These are phyloP conservation scores for Yarrowia sp. DNA, from an alignment of 805 yeast species.

Conservation along the genomic window DNA sequence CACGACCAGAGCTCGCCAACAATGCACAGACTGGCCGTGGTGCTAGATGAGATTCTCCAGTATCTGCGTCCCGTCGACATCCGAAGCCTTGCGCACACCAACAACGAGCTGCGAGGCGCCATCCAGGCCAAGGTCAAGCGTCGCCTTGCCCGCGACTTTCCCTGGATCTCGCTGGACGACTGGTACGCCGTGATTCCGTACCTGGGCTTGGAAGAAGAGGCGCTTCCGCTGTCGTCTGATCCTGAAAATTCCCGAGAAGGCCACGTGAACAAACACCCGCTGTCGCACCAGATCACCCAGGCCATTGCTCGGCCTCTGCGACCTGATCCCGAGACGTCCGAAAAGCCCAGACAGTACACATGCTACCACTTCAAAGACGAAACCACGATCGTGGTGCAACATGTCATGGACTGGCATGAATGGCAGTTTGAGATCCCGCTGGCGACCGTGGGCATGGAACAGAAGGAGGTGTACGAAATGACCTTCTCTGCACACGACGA, in stretches of 20 bases:
- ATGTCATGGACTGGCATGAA: background rate
- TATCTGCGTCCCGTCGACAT: background rate
- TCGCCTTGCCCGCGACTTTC: background rate
- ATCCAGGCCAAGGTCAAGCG: constrained; percentile 15
- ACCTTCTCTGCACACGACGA: constrained; percentile 1
- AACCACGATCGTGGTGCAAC: background rate
- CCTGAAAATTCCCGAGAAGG: too few species aligned
- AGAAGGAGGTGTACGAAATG: constrained; percentile 7
- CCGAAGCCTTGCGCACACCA: background rate
- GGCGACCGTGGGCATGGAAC: background rate
- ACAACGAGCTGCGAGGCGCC: constrained; percentile 1
- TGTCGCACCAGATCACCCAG: background rate
- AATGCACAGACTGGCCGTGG: constrained; percentile 4
- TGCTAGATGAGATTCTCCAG: constrained; percentile 11
- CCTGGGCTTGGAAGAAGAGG: background rate
- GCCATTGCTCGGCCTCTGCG: background rate
- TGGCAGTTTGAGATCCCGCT: constrained; percentile 8
- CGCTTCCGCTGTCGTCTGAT: too few species aligned
- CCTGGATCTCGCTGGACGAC: constrained; percentile 13
- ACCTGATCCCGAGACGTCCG: background rate
- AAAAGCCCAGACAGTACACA: constrained; percentile 3
- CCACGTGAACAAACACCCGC: too few species aligned
- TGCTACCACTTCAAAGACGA: constrained; percentile 14
- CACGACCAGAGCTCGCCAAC: background rate
- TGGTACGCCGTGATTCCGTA: constrained; percentile 16